Conservation (phyloP, 305 asterid genomes). For the Striga hermonthica region DNA sequence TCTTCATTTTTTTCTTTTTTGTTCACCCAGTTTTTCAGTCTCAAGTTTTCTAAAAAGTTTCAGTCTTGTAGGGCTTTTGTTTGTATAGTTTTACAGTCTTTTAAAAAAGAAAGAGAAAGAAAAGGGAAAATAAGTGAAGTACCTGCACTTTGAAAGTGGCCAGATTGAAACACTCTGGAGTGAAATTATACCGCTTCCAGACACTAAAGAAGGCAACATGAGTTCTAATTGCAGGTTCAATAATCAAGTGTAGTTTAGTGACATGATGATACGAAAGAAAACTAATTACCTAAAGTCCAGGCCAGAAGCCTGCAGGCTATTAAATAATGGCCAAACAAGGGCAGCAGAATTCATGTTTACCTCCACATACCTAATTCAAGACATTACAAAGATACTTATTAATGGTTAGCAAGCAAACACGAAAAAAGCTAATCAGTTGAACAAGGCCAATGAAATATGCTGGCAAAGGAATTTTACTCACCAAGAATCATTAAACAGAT, state of each 20-base stretch:
- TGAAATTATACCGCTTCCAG: conserved; percentile 93
- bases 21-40: too few relatives aligned
- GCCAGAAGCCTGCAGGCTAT: conserved; percentile 99
- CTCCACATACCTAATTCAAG: conserved; percentile 78
- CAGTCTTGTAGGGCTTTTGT: too few relatives aligned
- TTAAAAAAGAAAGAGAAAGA: too few relatives aligned
- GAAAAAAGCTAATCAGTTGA: conserved; percentile 18
- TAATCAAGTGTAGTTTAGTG: too few relatives aligned
- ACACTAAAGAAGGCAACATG: conserved; percentile 94
- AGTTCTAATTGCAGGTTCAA: conserved; percentile 90
- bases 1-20: too few relatives aligned
- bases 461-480: conserved; percentile 32
- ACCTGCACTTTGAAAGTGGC: conserved; percentile 93
- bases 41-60: too few relatives aligned
- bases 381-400: conserved; percentile 17
- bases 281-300: conserved; percentile 82
- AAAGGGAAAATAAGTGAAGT: conserved; percentile 21
- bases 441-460: background rate
- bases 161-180: conserved; percentile 97
- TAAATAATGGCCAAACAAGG: conserved; percentile 95
- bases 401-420: conserved; percentile 22
- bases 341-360: conserved; percentile 97
- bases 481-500: conserved; percentile 95
- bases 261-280: too few relatives aligned
- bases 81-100: too few relatives aligned